Conservation (phyloP, 257 asterid genomes). For the Fraxinus anomala region DNA sequence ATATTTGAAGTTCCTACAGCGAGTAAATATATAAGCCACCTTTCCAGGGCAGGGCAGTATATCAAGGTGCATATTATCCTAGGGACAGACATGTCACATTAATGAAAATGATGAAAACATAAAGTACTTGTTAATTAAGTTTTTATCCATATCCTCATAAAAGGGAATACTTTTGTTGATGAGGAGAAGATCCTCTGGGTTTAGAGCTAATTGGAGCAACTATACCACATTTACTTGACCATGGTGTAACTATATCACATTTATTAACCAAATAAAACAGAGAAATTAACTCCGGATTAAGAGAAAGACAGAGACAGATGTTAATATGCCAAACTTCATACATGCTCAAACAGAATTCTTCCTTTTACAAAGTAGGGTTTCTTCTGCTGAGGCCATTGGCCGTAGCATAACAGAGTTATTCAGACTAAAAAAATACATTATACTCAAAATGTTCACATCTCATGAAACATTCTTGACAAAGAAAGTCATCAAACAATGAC, state of each 20-base stretch:
- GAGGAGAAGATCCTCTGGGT: not conserved
- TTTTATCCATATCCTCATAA: not conserved
- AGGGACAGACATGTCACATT: not conserved
- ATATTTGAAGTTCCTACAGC: not conserved
- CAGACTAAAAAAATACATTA: not conserved
- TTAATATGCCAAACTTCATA: not conserved
- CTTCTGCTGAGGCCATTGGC: not conserved
- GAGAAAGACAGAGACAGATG: not conserved
- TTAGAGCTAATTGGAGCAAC: not conserved
- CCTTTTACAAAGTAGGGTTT: not conserved
- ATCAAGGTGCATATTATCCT: not conserved
- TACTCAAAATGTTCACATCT: not conserved
- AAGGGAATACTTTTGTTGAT: not conserved
- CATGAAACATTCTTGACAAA: not conserved
- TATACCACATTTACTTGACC: not conserved
- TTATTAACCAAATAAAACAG: not conserved
- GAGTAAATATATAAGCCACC: not conserved
- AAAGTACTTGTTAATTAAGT: too few species aligned
- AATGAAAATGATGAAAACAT: not conserved
- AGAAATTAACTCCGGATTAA: not conserved
- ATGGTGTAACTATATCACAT: too few species aligned
- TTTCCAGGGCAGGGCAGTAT: not conserved
- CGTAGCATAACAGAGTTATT: not conserved
- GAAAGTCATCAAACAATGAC: not conserved
- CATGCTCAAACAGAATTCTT: not conserved